A percentile compares a stretch with the other conserved stretches of the same genome.
phyloP scores from a whole-genome alignment of 1,139 yeast genomes.

The Diutina siamensis region DNA sequence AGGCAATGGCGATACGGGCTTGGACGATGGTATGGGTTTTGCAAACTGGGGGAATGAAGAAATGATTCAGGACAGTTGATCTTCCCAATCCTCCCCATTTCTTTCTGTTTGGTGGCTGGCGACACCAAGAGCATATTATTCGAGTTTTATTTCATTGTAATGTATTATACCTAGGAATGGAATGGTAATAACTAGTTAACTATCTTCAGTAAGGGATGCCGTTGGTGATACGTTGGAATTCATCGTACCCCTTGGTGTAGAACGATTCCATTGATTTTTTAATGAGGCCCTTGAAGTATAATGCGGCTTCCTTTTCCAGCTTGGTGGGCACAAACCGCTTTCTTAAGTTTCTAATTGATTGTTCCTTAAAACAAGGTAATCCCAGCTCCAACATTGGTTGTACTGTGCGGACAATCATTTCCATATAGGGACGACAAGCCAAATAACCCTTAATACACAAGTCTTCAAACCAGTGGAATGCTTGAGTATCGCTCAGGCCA shows the following conservation, averaged over 20 bases:
- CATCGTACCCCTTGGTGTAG: conserved; percentile 92
- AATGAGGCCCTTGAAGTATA: conserved; percentile 64
- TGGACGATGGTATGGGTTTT: conserved; percentile 3
- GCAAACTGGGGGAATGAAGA: conserved; percentile 4
- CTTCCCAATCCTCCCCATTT: background rate
- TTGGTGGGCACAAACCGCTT: conserved; percentile 73
- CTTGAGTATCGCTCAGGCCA: conserved; percentile 73
- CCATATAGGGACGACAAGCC: conserved; percentile 84
- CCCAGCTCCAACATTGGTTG: conserved; percentile 93
- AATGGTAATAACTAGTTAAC: no score
- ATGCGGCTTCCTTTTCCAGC: conserved; percentile 77
- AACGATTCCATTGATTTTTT: conserved; percentile 75
- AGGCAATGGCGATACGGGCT: conserved; percentile 14
- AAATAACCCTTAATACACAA: conserved; percentile 87
- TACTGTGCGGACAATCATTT: conserved; percentile 74
- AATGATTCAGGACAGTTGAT: conserved; percentile 6
- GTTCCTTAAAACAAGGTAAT: conserved; percentile 84
- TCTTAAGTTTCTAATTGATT: conserved; percentile 69
- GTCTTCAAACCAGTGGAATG: conserved; percentile 91
- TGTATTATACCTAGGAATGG: background rate
- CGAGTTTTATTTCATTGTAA: background rate
- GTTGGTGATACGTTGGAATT: conserved; percentile 89
- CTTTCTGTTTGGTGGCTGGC: conserved; percentile 2
- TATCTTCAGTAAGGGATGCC: conserved; percentile 88
- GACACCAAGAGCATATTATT: background rate